phyloP scores from a whole-genome alignment of 805 yeast genomes.

The Debaryomyces tyrocola region DNA sequence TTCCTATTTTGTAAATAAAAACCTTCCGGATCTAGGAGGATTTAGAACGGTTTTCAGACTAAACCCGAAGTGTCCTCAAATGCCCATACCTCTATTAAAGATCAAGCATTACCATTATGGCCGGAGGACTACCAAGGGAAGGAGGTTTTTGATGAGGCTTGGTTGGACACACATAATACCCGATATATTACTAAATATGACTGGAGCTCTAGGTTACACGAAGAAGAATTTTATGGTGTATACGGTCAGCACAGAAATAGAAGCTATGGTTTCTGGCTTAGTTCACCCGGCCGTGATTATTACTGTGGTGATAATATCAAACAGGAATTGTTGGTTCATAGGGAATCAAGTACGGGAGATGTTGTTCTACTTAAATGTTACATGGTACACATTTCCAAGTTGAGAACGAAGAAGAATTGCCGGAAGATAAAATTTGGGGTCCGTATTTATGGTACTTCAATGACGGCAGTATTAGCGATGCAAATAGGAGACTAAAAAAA shows the following conservation, averaged over 20 bases:
- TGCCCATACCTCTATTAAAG: too few relatives aligned
- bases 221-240: slow-evolving; percentile 11
- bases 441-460: slow-evolving; percentile 11
- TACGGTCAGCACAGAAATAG: slow-evolving; percentile 5
- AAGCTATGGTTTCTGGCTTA: slow-evolving; percentile 9
- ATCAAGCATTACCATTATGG: too few relatives aligned
- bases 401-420: slow-evolving; percentile 6
- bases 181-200: slow-evolving; percentile 9
- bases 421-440: slow-evolving; percentile 7
- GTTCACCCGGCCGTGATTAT: slow-evolving; percentile 11
- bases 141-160: too few relatives aligned
- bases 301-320: slow-evolving; percentile 10
- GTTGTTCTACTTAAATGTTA: slow-evolving; percentile 11
- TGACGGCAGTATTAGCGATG: slow-evolving; percentile 10
- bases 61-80: too few relatives aligned
- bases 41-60: too few relatives aligned
- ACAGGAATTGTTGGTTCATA: slow-evolving; percentile 9
- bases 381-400: slow-evolving; percentile 12
- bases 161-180: too few relatives aligned
- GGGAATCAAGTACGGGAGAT: slow-evolving; percentile 10
- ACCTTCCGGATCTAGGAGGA: too few relatives aligned
- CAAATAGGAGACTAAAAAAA: slow-evolving; percentile 8
- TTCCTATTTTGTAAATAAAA: too few relatives aligned
- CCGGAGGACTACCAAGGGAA: too few relatives aligned
- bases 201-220: slow-evolving; percentile 10